Evolutionary conservation across 2,329 filamentous ascomycete species (phyloP), one percentile per base, ranked within the genome.

Genomic region (Fusarium azukiicola): DNA sequence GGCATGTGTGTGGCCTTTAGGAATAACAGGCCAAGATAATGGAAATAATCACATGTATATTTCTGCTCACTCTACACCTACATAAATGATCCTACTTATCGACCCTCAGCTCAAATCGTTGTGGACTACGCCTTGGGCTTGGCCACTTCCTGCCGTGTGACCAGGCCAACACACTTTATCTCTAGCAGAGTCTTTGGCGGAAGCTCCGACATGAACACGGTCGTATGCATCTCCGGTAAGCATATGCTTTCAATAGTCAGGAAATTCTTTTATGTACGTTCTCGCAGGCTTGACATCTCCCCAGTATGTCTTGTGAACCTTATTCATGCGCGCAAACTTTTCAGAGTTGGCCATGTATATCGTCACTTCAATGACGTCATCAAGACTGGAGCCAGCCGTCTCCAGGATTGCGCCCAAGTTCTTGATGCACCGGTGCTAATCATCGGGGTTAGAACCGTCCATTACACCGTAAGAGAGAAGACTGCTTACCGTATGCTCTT

Each of bases 271-370:
- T 66, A 32, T 32, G 27, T 42, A 66, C 61, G 61, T 66, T 27
- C 42, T 47, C 11, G 42, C 42, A 46, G 61, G 61, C 27, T 66
- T 66, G 12, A 36, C 8, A 36, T 66, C 42, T n/a, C 61, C 61
- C 61, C 61, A 66, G 27, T 66, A 66, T 32, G 19, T 66, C 42
- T 66, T 66, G 8, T 66, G 46, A 36, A 66, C 61, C 42, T 47
- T 17, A 32, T 47, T 66, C 42, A 66, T 66, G 3, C 42, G 23
- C 2, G 42, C n/a, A 46, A 66, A 47, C 61, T 38, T 66, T 46
- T 66, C 61, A 5, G 27, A 66, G 8, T 17, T 66, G 5, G 23
- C 42, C 61, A 66, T 66, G 14, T 66, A 47, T 36, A 66, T 66
- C 42, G 61, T 47, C 0, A 47, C 61, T 5, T 66, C 42, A 21